These are phyloP conservation scores for Amanita jacksonii DNA, from an alignment of 768 basidiomycete species.

Conservation along the genomic window DNA sequence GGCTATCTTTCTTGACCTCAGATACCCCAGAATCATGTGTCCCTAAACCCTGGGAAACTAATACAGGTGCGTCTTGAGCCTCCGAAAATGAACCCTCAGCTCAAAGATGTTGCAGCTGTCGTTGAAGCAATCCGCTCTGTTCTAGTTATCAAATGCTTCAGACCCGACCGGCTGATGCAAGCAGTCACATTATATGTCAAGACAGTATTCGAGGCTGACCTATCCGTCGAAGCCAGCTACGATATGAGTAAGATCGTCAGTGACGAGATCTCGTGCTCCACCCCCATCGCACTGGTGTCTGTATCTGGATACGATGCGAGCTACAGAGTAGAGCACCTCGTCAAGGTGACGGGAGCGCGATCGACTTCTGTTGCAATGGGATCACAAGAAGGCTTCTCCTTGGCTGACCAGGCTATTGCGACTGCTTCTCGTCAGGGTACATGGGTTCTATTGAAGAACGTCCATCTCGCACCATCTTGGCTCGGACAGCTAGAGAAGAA, in stretches of 20 bases:
- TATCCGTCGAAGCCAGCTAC: constrained; percentile 64
- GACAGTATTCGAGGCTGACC: constrained; percentile 68
- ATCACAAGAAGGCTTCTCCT: constrained; percentile 91
- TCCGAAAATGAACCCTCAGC: too few species aligned
- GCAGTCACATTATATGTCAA: constrained; percentile 70
- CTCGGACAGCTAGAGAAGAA: constrained; percentile 95
- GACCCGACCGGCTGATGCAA: constrained; percentile 86
- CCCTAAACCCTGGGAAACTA: constrained; percentile 72
- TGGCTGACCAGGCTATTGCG: constrained; percentile 95
- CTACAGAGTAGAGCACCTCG: constrained; percentile 84
- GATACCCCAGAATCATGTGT: constrained; percentile 55
- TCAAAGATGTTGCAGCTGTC: constrained; percentile 54
- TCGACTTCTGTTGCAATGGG: constrained; percentile 96
- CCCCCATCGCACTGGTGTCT: constrained; percentile 84
- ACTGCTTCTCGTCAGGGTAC: constrained; percentile 86
- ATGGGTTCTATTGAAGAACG: constrained; percentile 97
- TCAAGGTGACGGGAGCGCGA: constrained; percentile 64
- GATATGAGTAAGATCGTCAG: constrained; percentile 71
- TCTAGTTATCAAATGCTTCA: constrained; percentile 80
- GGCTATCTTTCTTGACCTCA: constrained; percentile 66
- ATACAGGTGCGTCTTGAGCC: constrained; percentile 54
- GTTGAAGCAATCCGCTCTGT: constrained; percentile 67
- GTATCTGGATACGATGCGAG: constrained; percentile 98
- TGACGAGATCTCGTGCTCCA: constrained; percentile 69
- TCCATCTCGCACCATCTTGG: constrained; percentile 94